A percentile compares a stretch with the other conserved stretches of the same genome.
These are phyloP conservation scores for Byssothecium circinans DNA, from an alignment of 2,329 filamentous ascomycete genomes.

Conservation along the genomic window DNA sequence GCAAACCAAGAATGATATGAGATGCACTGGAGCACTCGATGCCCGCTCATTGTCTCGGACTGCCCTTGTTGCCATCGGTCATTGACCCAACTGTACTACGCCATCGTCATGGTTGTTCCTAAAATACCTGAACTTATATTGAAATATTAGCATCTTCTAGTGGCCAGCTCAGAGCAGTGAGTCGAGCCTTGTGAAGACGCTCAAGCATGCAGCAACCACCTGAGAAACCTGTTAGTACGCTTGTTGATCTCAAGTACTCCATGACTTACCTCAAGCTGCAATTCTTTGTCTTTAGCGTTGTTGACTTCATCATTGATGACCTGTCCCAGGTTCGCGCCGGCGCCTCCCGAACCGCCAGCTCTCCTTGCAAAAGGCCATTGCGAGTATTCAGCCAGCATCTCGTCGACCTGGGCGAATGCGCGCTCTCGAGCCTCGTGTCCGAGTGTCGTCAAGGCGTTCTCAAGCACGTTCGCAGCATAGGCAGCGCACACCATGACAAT, in stretches of 20 bases:
- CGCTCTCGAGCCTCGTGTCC: slow-evolving; percentile 92
- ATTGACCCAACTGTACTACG: background rate
- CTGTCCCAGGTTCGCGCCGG: slow-evolving; percentile 89
- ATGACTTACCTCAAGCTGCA: slow-evolving; percentile 82
- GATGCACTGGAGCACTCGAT: slow-evolving; percentile 6
- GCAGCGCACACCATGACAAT: slow-evolving; percentile 96
- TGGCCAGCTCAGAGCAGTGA: slow-evolving; percentile 71
- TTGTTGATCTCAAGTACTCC: background rate
- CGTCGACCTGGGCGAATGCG: slow-evolving; percentile 95
- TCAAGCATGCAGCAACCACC: slow-evolving; percentile 91
- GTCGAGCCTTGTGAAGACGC: slow-evolving; percentile 96
- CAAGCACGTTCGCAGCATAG: slow-evolving; percentile 95
- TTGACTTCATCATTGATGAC: slow-evolving; percentile 85
- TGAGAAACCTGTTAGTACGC: slow-evolving; percentile 38
- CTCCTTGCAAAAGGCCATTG: slow-evolving; percentile 95
- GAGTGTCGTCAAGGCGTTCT: slow-evolving; percentile 93
- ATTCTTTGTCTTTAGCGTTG: slow-evolving; percentile 85
- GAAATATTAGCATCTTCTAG: slow-evolving; percentile 11
- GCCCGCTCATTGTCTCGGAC: slow-evolving; percentile 4
- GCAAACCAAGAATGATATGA: slow-evolving; percentile 21
- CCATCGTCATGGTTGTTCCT: background rate
- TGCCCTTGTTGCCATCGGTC: slow-evolving; percentile 2
- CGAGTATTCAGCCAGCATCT: slow-evolving; percentile 91
- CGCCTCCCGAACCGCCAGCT: slow-evolving; percentile 72
- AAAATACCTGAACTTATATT: background rate